Evolutionary conservation across 1,284 basidiomycete genomes (phyloP).

Genomic region (Malassezia sp.): DNA sequence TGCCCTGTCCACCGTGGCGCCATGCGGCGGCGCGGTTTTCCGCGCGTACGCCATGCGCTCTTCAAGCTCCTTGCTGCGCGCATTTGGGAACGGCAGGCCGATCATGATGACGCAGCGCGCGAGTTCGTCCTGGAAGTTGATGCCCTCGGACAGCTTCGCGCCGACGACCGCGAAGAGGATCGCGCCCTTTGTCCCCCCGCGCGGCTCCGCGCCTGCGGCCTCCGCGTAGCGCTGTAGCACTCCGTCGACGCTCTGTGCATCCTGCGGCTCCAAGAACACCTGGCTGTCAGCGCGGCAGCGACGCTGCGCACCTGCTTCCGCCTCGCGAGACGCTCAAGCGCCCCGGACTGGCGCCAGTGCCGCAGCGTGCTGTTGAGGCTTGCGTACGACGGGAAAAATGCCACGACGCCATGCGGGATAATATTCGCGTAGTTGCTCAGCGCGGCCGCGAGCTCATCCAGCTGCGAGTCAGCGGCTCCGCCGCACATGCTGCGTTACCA

Average conservation of each 20-base stretch:
- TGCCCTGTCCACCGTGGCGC: neutral
- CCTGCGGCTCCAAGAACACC: constrained; percentile 81
- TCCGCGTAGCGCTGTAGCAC: constrained; percentile 65
- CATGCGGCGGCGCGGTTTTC: constrained; percentile 12
- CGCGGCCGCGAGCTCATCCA: constrained; percentile 72
- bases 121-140: constrained; percentile 77
- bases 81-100: constrained; percentile 86
- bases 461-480: too few relatives aligned
- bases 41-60: constrained; percentile 62
- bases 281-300: constrained; percentile 45
- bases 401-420: constrained; percentile 75
- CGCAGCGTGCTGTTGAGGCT: constrained; percentile 62
- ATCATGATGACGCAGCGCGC: constrained; percentile 74
- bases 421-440: constrained; percentile 66
- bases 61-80: constrained; percentile 73
- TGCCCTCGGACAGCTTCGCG: constrained; percentile 88
- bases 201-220: constrained; percentile 49
- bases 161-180: constrained; percentile 73
- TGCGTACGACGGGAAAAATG: constrained; percentile 85
- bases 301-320: constrained; percentile 2
- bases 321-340: constrained; percentile 19
- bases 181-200: constrained; percentile 25
- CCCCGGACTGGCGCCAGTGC: constrained; percentile 56
- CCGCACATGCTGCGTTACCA: too few relatives aligned
- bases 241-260: constrained; percentile 62